phyloP scores from a whole-genome alignment of 2,329 filamentous ascomycete species.

The Sporothrix sp. region DNA sequence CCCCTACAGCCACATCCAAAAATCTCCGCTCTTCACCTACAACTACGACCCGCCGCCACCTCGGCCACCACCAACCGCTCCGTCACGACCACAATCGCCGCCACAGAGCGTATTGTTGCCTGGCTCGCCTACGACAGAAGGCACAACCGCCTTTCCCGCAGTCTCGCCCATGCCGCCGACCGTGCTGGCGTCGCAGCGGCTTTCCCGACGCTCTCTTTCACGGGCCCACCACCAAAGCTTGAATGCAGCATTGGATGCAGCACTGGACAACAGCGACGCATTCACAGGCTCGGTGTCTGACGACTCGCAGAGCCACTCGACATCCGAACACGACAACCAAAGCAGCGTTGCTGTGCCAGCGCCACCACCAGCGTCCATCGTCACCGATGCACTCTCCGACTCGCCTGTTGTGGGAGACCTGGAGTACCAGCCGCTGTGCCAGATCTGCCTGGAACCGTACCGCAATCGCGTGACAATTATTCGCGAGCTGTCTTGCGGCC shows the following conservation, averaged over 20 bases:
- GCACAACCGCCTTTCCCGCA: neutral
- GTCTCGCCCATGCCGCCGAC: neutral
- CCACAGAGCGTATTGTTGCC: neutral
- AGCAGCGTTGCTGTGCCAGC: neutral
- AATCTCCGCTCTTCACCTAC: slow-evolving; percentile 73
- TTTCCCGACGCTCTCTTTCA: neutral
- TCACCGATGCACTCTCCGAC: neutral
- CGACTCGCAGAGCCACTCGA: neutral
- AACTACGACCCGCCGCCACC: slow-evolving; percentile 41
- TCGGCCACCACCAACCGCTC: neutral
- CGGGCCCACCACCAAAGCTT: slow-evolving; percentile 6
- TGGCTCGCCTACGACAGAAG: neutral
- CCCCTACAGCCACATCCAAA: slow-evolving; percentile 58
- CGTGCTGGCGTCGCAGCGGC: neutral
- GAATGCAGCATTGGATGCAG: neutral
- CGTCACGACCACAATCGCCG: neutral
- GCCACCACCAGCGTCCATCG: neutral
- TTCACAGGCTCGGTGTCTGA: neutral
- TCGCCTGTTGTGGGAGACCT: slow-evolving; percentile 14
- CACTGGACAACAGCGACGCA: neutral
- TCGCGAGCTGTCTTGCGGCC: slow-evolving; percentile 76
- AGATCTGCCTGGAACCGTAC: slow-evolving; percentile 84
- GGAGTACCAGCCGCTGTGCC: slow-evolving; percentile 69
- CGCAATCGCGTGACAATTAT: slow-evolving; percentile 60
- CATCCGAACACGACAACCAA: neutral